Conservation (phyloP, 495 filamentous ascomycete genomes). For the Bathelium albidoporum region DNA sequence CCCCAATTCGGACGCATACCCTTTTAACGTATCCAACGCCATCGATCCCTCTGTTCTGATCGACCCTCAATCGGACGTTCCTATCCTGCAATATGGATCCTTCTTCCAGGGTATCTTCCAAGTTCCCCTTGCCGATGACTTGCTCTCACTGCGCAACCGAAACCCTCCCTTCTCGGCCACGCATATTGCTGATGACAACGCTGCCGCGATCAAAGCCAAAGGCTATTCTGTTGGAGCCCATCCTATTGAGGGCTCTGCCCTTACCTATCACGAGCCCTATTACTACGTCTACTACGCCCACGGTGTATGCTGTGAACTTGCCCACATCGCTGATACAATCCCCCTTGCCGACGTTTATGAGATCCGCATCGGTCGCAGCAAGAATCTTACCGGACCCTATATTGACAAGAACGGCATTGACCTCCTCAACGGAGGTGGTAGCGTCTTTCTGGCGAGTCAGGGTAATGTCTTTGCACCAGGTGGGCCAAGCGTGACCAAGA, state of each 20-base stretch:
- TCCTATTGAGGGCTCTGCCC: slow-evolving; percentile 47
- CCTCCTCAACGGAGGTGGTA: slow-evolving; percentile 50
- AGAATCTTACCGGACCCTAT: slow-evolving; percentile 37
- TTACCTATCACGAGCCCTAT: slow-evolving; percentile 85
- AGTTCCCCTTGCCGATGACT: slow-evolving; percentile 22
- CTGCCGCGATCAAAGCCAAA: slow-evolving; percentile 35
- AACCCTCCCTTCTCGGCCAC: neutral
- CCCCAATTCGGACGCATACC: slow-evolving; percentile 19
- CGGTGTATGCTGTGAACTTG: slow-evolving; percentile 47
- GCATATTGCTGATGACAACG: slow-evolving; percentile 28
- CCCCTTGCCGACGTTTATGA: slow-evolving; percentile 51
- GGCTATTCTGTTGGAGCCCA: slow-evolving; percentile 43
- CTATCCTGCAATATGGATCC: slow-evolving; percentile 56
- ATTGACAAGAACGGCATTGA: slow-evolving; percentile 46
- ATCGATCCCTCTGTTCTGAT: slow-evolving; percentile 55
- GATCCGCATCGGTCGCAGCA: slow-evolving; percentile 51
- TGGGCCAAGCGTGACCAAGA: slow-evolving; percentile 47
- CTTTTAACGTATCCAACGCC: slow-evolving; percentile 38
- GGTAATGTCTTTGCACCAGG: slow-evolving; percentile 57
- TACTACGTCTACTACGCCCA: slow-evolving; percentile 80
- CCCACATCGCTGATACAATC: slow-evolving; percentile 39
- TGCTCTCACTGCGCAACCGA: neutral
- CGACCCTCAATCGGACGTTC: slow-evolving; percentile 29
- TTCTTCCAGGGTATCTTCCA: slow-evolving; percentile 62
- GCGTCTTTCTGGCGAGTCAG: slow-evolving; percentile 49